Evolutionary conservation across 208 protist species (phyloP), one percentile per base, ranked within the genome.

Genomic region (Novymonas esmeraldas): DNA sequence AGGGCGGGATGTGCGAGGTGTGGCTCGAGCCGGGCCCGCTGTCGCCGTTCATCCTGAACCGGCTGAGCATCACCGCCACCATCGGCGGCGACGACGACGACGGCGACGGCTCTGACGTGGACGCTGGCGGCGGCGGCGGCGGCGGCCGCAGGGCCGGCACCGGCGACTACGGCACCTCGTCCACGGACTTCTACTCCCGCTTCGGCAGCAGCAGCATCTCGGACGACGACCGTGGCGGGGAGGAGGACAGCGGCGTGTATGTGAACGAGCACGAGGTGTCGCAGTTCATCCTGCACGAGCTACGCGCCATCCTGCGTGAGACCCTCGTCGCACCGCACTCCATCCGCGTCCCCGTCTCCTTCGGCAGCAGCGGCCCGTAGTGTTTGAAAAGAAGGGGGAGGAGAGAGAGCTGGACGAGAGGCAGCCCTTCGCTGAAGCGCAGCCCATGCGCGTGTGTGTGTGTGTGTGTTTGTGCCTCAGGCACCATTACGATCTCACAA

Each of bases 21-120:
- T 93, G 87, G 83, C 70, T 95, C 33, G 81, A 92, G 55, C 84
- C 80, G 2, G 87, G 85, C 10, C 84, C 83, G 59, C 66, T 93
- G 14, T 85, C 78, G 4, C 41, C 70, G n/a, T 90, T 79, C 22
- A 76, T 85, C 13, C 58, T 95, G 22, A 93, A 85, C 49, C 72
- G 90, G 1, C 72, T 95, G 29, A 85, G 64, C 61, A 63, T 92
- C 13, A 75, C 63, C 44, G 85, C 79, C 14, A 73, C 81, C 6
- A 87, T 93, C 64, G 90, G 90, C 34, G 62, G 59, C 13, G 55
- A 63, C 42, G 51, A 66, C n/a, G 75, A 68, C 6, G 51, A 69
- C 39, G 58, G 45, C 39, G 58, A 48, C 39, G 26, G 31, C 10
- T 50, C 31, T 13, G 45, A 63, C 11, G 70, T 54, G 6, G 20